These are phyloP conservation scores for Spathaspora passalidarum DNA, from an alignment of 805 yeast species.

Conservation along the genomic window DNA sequence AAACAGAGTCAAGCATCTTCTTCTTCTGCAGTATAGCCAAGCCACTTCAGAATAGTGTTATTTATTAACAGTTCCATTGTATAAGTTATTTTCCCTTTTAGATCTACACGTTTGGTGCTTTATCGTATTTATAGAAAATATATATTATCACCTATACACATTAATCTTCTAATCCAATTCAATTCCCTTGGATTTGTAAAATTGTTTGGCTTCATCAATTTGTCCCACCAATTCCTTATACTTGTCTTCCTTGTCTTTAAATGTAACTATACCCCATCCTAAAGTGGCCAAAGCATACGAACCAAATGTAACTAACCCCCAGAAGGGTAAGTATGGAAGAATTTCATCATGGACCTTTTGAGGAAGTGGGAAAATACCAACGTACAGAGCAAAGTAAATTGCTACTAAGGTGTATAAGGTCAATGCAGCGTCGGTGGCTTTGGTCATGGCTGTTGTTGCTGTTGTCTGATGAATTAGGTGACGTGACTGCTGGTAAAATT, in stretches of 20 bases:
- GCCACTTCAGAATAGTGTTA: background rate
- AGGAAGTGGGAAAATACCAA: conserved; percentile 55
- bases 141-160: too few species aligned
- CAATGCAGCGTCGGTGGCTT: conserved; percentile 59
- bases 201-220: conserved; percentile 62
- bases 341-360: conserved; percentile 48
- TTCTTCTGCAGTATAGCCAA: background rate
- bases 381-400: conserved; percentile 49
- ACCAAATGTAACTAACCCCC: conserved; percentile 68
- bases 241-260: conserved; percentile 69
- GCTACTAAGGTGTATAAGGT: conserved; percentile 46
- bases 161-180: conserved; percentile 41
- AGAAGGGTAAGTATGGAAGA: conserved; percentile 66
- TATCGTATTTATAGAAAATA: background rate
- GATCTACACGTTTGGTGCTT: too few species aligned
- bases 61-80: background rate
- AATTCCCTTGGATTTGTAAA: conserved; percentile 54
- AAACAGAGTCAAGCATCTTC: too few species aligned
- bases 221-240: conserved; percentile 56
- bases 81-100: background rate
- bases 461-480: background rate
- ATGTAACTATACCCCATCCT: conserved; percentile 66
- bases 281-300: conserved; percentile 64
- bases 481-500: background rate
- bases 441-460: conserved; percentile 47